Base-by-base conservation (phyloP, 805 yeast species). In the Sporopachydermia lactativora region DNA sequence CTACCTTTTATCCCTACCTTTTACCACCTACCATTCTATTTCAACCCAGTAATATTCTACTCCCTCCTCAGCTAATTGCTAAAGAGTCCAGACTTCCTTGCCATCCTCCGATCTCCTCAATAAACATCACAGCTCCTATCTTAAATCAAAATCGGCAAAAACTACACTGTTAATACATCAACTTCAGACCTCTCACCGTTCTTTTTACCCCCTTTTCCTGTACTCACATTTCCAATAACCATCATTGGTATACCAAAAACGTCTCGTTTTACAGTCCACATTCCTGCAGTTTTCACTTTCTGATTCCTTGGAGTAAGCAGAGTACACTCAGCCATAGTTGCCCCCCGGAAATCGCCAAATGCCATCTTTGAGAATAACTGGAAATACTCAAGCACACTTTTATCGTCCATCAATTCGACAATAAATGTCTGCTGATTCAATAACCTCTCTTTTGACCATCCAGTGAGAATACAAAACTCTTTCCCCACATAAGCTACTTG, bases 171-270 rank as follows among this genome's bases (percentile, higher is more conserved):
- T 24, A 8, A n/a, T 24, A 8, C n/a, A 24, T 8, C 31, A 24
- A n/a, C n/a, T 24, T 24, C 13, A 24, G 8, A 8, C 31, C 31
- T 24, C n/a, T 24, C 8, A 24, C 14, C 17, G 16, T 11, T 18
- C 13, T n/a, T 4, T 38, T 11, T n/a, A 24, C 34, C 28, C 11
- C 28, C 8, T 13, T 4, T 13, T 31, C 17, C 17, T 3, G 16
- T 39, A 13, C 18, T 17, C 18, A 39, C 17, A 54, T 85, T 92
- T 14, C 96, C 97, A 24, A 89, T 73, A 16, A 92, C 80, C 94
- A 89, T 88, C 85, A 92, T 80, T 13, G 98, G 98, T 41, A 89
- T 79, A 5, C 96, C 96, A 61, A 92, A 89, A 14, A 89, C 94
- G 55, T 89, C 97, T 55, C 96, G 67, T 54, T 88, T 86, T 47